Evolutionary conservation across 129 eudicot species (phyloP).

Genomic region (Cynara cardunculus): DNA sequence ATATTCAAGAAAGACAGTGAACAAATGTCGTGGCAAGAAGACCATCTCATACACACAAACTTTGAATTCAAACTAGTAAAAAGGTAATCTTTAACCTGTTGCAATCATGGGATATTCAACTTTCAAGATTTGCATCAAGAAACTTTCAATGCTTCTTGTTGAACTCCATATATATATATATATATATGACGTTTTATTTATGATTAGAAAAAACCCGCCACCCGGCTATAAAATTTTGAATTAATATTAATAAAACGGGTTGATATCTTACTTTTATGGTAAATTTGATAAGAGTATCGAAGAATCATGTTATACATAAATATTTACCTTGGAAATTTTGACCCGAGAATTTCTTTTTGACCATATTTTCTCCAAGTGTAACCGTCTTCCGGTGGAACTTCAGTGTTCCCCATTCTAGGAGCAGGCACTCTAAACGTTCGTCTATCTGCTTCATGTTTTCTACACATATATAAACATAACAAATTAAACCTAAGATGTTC

Average conservation of each 20-base stretch:
- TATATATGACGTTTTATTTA: background rate
- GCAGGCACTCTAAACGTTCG: conserved; percentile 46
- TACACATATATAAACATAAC: background rate
- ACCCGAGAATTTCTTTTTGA: conserved; percentile 81
- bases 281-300: background rate
- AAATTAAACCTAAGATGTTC: background rate
- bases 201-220: background rate
- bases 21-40: conserved; percentile 28
- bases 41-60: conserved; percentile 23
- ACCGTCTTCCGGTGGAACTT: conserved; percentile 91
- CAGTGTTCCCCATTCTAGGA: conserved; percentile 81
- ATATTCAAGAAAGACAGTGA: conserved; percentile 24
- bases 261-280: background rate
- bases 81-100: conserved; percentile 17
- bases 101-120: conserved; percentile 29
- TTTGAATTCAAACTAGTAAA: conserved; percentile 33
- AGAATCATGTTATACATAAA: background rate
- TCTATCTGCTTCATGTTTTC: conserved; percentile 47
- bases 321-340: conserved; percentile 67
- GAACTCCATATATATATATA: background rate
- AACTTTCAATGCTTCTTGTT: conserved; percentile 22
- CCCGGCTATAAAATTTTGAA: no score
- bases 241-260: background rate
- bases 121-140: conserved; percentile 19
- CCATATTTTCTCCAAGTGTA: conserved; percentile 96